phyloP scores from a whole-genome alignment of 768 basidiomycete genomes.

The Leccinum disarticulatum region DNA sequence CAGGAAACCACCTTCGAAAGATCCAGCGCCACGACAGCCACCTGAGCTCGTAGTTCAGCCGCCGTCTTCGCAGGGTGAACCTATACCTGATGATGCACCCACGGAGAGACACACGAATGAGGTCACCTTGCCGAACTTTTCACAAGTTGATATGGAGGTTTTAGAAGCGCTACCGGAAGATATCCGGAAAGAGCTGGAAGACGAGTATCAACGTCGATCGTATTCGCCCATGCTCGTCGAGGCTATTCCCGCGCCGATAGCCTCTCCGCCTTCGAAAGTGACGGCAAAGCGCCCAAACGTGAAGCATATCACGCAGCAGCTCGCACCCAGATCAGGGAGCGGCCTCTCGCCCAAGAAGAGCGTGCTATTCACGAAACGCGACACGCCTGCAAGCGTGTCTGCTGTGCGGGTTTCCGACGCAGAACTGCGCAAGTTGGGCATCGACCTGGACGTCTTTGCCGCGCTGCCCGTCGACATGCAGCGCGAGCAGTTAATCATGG shows the following conservation, averaged over 20 bases:
- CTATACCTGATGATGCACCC: slow-evolving; percentile 3
- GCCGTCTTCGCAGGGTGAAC: slow-evolving; percentile 35
- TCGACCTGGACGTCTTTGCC: slow-evolving; percentile 73
- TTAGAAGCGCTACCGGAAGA: slow-evolving; percentile 71
- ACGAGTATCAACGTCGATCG: slow-evolving; percentile 63
- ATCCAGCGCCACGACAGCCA: slow-evolving; percentile 3
- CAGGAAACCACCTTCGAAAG: slow-evolving; percentile 2
- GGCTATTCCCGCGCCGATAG: slow-evolving; percentile 1
- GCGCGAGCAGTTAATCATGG: slow-evolving; percentile 68
- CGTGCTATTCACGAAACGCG: slow-evolving; percentile 38
- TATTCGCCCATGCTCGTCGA: slow-evolving; percentile 42
- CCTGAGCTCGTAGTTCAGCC: slow-evolving; percentile 32
- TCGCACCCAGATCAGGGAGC: slow-evolving; percentile 55
- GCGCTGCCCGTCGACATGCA: slow-evolving; percentile 65
- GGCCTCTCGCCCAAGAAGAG: slow-evolving; percentile 39
- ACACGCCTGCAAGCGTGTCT: slow-evolving; percentile 25
- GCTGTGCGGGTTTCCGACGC: slow-evolving; percentile 48
- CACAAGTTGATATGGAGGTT: slow-evolving; percentile 71
- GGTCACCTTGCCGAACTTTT: slow-evolving; percentile 63
- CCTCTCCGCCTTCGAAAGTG: slow-evolving; percentile 13
- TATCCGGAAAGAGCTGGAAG: slow-evolving; percentile 65
- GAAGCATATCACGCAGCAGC: slow-evolving; percentile 60
- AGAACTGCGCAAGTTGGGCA: slow-evolving; percentile 61
- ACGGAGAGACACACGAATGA: slow-evolving; percentile 13
- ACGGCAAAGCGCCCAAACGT: slow-evolving; percentile 42